These are phyloP conservation scores for Leccinum variicolor DNA, from an alignment of 768 basidiomycete genomes.

Conservation along the genomic window DNA sequence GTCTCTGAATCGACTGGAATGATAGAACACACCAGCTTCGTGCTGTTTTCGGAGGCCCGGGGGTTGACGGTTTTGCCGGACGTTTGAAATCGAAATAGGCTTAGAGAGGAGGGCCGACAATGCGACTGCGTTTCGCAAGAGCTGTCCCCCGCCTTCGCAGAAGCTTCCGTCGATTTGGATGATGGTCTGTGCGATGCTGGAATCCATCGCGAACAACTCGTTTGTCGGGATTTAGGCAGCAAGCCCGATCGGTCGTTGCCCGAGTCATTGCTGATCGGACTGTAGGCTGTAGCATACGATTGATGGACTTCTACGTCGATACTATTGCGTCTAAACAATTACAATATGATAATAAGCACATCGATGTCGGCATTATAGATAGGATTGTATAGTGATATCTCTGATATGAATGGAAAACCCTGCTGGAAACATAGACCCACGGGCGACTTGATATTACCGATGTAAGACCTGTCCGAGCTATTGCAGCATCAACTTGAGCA, in stretches of 20 bases:
- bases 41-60: slow-evolving; percentile 75
- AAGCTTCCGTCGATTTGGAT: slow-evolving; percentile 42
- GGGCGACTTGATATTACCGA: slow-evolving; percentile 12
- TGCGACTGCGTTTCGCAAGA: slow-evolving; percentile 65
- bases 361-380: slow-evolving; percentile 7
- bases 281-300: not conserved
- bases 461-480: slow-evolving; percentile 30
- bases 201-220: not conserved
- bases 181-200: slow-evolving; percentile 6
- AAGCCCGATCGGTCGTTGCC: not conserved
- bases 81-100: slow-evolving; percentile 56
- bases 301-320: not conserved
- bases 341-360: slow-evolving; percentile 9
- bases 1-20: not conserved
- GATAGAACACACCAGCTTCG: slow-evolving; percentile 47
- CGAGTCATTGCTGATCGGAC: not conserved
- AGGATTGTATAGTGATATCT: slow-evolving; percentile 13
- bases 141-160: slow-evolving; percentile 64
- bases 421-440: not conserved
- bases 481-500: not conserved
- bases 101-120: slow-evolving; percentile 63
- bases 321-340: not conserved
- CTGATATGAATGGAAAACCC: slow-evolving; percentile 1
- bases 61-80: slow-evolving; percentile 54
- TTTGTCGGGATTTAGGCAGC: not conserved